phyloP scores from a whole-genome alignment of 108 stramenopile species.

The Pseudonitzschia multistriata region DNA sequence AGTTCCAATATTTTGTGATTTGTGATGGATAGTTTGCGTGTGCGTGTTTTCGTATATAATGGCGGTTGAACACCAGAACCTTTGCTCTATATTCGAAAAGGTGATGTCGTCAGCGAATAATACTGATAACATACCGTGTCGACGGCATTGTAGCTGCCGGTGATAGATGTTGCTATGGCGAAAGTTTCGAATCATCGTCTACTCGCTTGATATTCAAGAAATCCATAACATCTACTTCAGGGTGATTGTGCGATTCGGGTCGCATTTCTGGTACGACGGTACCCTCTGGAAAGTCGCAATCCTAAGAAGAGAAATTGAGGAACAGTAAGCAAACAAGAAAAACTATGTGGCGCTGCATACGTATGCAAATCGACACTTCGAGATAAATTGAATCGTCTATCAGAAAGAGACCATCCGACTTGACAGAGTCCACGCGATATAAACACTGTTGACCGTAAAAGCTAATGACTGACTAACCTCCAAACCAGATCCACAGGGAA shows the following conservation, averaged over 20 bases:
- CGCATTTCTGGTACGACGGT: constrained; percentile 42
- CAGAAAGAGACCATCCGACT: not conserved
- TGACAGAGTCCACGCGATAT: not conserved
- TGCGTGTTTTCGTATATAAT: too few relatives aligned
- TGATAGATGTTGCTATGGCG: not conserved
- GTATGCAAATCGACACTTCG: not conserved
- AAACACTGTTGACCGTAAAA: not conserved
- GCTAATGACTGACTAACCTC: constrained; percentile 31
- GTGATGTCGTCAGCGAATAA: not conserved
- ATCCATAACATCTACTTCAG: constrained; percentile 50
- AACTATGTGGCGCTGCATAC: not conserved
- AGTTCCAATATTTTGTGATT: not conserved
- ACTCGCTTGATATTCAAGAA: constrained; percentile 40
- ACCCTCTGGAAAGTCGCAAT: constrained; percentile 56
- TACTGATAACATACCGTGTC: not conserved
- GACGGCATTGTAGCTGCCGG: not conserved
- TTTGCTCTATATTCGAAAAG: not conserved
- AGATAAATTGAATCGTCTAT: not conserved
- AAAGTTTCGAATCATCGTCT: not conserved
- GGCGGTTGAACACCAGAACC: not conserved
- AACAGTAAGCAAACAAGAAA: not conserved
- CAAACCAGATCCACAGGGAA: constrained; percentile 57
- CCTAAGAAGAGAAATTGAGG: constrained; percentile 18
- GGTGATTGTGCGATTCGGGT: constrained; percentile 24
- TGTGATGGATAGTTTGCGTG: not conserved